Evolutionary conservation across 176 grass and related monocot genomes (phyloP).

Genomic region (Bolboschoenus planiculmis): DNA sequence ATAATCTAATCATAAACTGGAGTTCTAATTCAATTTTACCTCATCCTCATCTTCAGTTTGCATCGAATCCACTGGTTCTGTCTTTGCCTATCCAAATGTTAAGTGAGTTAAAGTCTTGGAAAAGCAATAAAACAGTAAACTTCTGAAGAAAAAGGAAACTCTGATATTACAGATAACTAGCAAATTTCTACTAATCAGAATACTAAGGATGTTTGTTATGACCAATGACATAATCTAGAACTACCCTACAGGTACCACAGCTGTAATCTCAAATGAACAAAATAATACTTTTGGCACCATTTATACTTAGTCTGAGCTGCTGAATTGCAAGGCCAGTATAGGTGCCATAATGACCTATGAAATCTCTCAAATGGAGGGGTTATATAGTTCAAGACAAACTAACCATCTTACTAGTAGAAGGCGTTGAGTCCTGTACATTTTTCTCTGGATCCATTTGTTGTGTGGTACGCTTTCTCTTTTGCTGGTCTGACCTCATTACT

Average conservation of each 20-base stretch:
- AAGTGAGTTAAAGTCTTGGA: not conserved
- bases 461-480: conserved; percentile 23
- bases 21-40: conserved; percentile 1
- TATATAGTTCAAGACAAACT: not conserved
- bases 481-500: conserved; percentile 22
- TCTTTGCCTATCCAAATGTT: conserved; percentile 10
- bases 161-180: not conserved
- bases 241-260: not conserved
- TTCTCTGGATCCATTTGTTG: conserved; percentile 7
- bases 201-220: not conserved
- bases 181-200: not conserved
- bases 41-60: conserved; percentile 8
- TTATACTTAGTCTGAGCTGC: not conserved
- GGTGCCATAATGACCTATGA: not conserved
- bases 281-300: not conserved
- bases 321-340: not conserved
- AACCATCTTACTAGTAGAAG: conserved; percentile 15
- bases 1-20: not conserved
- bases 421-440: not conserved
- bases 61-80: conserved; percentile 5
- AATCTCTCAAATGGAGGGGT: not conserved
- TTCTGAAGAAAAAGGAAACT: not conserved
- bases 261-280: not conserved
- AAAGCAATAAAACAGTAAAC: not conserved
- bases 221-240: not conserved